These are phyloP conservation scores for Colletotrichum phormii DNA, from an alignment of 2,329 filamentous ascomycete genomes.

Conservation along the genomic window DNA sequence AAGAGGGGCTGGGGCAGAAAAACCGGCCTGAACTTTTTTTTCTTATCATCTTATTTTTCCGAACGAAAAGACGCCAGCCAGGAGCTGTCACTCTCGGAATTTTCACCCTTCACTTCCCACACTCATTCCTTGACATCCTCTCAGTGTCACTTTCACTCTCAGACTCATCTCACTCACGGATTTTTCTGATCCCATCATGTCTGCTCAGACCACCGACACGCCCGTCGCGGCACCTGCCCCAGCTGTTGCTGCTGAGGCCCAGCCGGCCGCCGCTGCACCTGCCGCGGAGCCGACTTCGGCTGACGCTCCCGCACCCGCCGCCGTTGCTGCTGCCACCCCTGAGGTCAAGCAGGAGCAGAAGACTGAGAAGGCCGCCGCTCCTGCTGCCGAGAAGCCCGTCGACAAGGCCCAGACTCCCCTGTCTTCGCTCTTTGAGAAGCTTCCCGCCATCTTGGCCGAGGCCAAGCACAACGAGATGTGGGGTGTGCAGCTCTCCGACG, in stretches of 20 bases:
- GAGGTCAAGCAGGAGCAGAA: conserved; percentile 18
- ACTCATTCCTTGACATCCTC: not conserved
- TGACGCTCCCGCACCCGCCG: conserved; percentile 26
- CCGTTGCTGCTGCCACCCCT: conserved; percentile 39
- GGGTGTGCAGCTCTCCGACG: conserved; percentile 76
- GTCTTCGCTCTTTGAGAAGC: conserved; percentile 65
- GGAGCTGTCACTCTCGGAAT: conserved; percentile 5
- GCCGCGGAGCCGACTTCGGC: conserved; percentile 32
- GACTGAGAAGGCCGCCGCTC: conserved; percentile 4
- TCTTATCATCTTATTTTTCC: not conserved
- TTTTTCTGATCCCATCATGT: conserved; percentile 40
- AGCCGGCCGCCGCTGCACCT: conserved; percentile 36
- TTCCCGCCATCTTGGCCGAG: conserved; percentile 68
- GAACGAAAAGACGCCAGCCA: not conserved
- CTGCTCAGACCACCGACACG: conserved; percentile 40
- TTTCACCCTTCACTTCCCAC: not conserved
- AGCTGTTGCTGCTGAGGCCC: conserved; percentile 2
- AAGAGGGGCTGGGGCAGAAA: conserved; percentile 13
- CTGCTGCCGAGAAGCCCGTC: conserved; percentile 31
- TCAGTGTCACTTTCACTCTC: not conserved
- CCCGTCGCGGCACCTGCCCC: conserved; percentile 17
- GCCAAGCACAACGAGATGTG: conserved; percentile 83
- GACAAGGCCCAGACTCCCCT: conserved; percentile 53
- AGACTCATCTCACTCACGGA: not conserved
- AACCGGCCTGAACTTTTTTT: conserved; percentile 9